Base-by-base conservation (phyloP, 1,139 yeast genomes). In the Ogataea hybrid region DNA sequence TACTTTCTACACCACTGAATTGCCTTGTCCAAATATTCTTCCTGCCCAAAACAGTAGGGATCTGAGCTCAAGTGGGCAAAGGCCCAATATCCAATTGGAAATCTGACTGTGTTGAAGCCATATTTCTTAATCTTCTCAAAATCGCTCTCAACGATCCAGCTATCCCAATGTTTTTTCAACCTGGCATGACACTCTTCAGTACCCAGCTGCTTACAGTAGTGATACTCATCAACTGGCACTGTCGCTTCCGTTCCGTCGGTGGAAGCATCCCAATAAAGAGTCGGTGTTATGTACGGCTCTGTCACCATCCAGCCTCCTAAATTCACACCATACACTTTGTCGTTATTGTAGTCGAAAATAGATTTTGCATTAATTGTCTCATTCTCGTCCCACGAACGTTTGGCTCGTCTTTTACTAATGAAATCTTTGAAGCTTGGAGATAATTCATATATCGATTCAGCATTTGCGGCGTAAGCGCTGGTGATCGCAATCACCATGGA, bases 51-150 rank as follows among this genome's bases (percentile, higher is more conserved):
- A n/a, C n/a, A 95, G 61, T 87, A 90, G 6, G 97, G 96, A 61
- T 92, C 98, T 47, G 69, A 66, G 16, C 68, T 74, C 44, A 77
- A 67, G 32, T 69, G 65, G 38, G 73, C 65, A 64, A 85, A 92
- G 3, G 97, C 97, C 98, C 98, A 90, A 69, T 90, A 92, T 6
- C 97, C 97, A 48, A 90, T 77, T 21, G 97, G 97, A 46, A 90
- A 84, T 56, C 97, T 77, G 28, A 87, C 96, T 48, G 84, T 72
- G 65, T 90, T 90, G 54, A 90, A 73, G 1, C 97, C 97, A 53
- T 76, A 74, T 9, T 60, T 53, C 25, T 75, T 72, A 44, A 92
- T 86, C 43, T 72, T 66, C 38, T 63, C 50, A 54, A 90, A 81
- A 63, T 90, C 98, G 25, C 67, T 64, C 59, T 86, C 94, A 3